phyloP scores from a whole-genome alignment of 2,329 filamentous ascomycete genomes.

The Pseudogymnoascus sp. region DNA sequence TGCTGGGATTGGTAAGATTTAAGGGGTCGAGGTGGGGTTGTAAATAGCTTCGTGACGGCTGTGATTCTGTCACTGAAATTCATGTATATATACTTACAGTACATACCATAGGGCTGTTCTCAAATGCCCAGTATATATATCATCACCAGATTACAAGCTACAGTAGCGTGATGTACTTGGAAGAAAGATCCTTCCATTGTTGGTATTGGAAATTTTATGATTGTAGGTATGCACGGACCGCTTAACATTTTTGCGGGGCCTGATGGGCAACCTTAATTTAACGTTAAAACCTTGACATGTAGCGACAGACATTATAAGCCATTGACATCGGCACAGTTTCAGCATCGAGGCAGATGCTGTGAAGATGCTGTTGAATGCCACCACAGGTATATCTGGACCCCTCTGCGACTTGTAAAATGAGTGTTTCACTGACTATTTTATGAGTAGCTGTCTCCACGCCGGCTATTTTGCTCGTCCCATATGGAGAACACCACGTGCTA shows the following conservation, averaged over 20 bases:
- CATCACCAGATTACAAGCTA: neutral
- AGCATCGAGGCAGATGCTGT: neutral
- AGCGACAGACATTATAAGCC: neutral
- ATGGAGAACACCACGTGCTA: slow-evolving; percentile 70
- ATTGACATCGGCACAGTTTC: neutral
- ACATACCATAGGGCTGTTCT: neutral
- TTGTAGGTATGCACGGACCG: neutral
- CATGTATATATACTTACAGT: neutral
- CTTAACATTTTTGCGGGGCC: neutral
- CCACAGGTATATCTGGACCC: slow-evolving; percentile 20
- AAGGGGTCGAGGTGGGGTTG: neutral
- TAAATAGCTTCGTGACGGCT: neutral
- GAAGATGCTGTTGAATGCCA: slow-evolving; percentile 28
- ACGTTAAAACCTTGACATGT: neutral
- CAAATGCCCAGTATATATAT: neutral
- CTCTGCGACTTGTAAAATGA: neutral
- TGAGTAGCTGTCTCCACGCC: slow-evolving; percentile 56
- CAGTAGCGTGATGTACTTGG: neutral
- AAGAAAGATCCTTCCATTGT: neutral
- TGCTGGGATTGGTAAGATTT: slow-evolving; percentile 25
- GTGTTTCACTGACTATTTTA: slow-evolving; percentile 16
- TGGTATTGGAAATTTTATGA: neutral
- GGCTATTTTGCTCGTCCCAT: slow-evolving; percentile 70
- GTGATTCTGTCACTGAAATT: neutral
- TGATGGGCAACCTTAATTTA: neutral